A percentile compares a stretch with the other conserved stretches of the same genome.
Conservation (phyloP, 805 yeast genomes). For the Wickerhamomyces strasburgensis region DNA sequence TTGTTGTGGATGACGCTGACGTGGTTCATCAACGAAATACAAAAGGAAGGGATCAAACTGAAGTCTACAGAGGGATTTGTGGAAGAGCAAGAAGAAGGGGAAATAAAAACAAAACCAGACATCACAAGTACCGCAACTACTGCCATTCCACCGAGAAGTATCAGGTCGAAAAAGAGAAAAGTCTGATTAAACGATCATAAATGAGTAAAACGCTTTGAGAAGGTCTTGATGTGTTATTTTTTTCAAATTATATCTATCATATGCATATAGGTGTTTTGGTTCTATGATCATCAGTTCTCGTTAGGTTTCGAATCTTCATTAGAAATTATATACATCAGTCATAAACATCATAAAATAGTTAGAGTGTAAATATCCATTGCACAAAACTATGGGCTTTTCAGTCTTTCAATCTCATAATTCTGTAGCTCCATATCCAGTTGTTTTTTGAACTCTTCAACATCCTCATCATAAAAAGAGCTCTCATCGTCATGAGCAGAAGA, state of each 20-base stretch:
- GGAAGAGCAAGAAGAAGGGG: slow-evolving; percentile 11
- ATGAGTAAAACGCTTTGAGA: too few species aligned
- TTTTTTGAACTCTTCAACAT: slow-evolving; percentile 20
- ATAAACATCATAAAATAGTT: too few species aligned
- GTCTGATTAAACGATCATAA: slow-evolving; percentile 2
- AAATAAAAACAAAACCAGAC: not conserved
- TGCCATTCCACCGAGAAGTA: not conserved
- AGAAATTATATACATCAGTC: not conserved
- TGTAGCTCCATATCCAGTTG: slow-evolving; percentile 20
- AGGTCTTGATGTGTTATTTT: slow-evolving; percentile 2
- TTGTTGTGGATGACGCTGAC: slow-evolving; percentile 74
- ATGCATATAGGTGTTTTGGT: too few species aligned
- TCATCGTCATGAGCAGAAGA: not conserved
- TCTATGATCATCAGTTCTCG: too few species aligned
- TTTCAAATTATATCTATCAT: too few species aligned
- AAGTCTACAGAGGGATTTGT: slow-evolving; percentile 14
- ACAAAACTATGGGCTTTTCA: slow-evolving; percentile 4
- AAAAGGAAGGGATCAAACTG: slow-evolving; percentile 31
- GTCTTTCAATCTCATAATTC: slow-evolving; percentile 18
- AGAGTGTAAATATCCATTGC: too few species aligned
- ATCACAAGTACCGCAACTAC: not conserved
- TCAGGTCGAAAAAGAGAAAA: slow-evolving; percentile 14
- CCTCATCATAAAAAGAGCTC: slow-evolving; percentile 12
- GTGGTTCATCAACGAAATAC: slow-evolving; percentile 81
- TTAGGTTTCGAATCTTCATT: too few species aligned